Percentiles rank a stretch among this genome's conserved stretches.
phyloP scores from a whole-genome alignment of 2,329 filamentous ascomycete species.

The Phyllosticta ampelicida region DNA sequence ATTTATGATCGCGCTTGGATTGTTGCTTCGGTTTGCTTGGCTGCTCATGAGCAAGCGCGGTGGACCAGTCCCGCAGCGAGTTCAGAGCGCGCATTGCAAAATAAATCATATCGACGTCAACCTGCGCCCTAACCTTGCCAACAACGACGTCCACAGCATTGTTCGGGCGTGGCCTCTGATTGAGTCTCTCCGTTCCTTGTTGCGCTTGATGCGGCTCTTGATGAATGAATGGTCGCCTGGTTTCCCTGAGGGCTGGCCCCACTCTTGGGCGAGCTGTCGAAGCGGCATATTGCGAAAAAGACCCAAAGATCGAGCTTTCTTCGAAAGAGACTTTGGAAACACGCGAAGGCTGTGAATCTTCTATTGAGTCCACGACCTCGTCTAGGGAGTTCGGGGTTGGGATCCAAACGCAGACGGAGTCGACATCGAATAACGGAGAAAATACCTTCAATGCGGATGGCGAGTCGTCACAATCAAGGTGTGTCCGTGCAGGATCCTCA shows the following conservation, averaged over 20 bases:
- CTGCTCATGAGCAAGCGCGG: background rate
- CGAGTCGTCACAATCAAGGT: background rate
- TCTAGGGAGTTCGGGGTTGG: conserved; percentile 12
- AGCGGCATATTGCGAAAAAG: conserved; percentile 39
- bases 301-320: conserved; percentile 30
- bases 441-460: background rate
- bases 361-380: background rate
- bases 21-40: background rate
- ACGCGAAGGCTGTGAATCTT: background rate
- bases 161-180: background rate
- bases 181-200: background rate
- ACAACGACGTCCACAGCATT: conserved; percentile 21
- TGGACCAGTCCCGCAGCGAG: background rate
- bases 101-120: conserved; percentile 26
- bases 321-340: conserved; percentile 15
- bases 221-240: background rate
- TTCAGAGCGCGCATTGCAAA: conserved; percentile 24
- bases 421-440: conserved; percentile 25
- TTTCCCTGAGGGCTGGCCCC: conserved; percentile 1
- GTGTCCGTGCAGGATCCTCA: conserved; percentile 8
- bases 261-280: conserved; percentile 25
- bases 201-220: background rate
- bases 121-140: conserved; percentile 23
- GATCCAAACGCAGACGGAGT: conserved; percentile 29
- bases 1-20: background rate